Base-by-base conservation (phyloP, 1,139 yeast species). In the Spathaspora sp. region DNA sequence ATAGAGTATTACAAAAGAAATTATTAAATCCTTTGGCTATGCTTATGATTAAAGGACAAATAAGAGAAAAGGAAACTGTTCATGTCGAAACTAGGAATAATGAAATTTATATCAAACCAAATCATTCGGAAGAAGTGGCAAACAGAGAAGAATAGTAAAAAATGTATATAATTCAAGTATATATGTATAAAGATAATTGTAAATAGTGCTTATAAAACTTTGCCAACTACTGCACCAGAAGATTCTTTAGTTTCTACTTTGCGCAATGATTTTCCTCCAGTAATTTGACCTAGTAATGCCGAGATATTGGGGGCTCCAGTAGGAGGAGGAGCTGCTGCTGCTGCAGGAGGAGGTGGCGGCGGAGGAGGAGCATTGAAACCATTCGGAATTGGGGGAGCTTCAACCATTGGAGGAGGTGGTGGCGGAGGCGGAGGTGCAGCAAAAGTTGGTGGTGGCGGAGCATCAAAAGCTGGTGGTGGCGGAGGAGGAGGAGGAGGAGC, bases 21-120 rank as follows among this genome's bases (percentile, higher is more conserved):
- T 64, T 93, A 16, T 74, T 93, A 65, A 90, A 91, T 61, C 96
- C 97, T 31, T 78, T 93, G 78, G 96, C 98, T 1, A 76, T 81
- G 63, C 71, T 79, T 56, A 65, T 93, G 70, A 80, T 93, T 53
- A 82, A 82, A 58, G 98, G 97, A 3, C 86, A 86, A 57, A 75
- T 93, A 15, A 78, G 77, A 53, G 81, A 84, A 45, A 84, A 81
- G 41, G 96, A 89, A 58, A 73, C 76, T 1, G 93, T 89, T 2
- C 56, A 64, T 4, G 70, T 73, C 2, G 59, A 51, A 11, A 67
- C 60, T 2, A 57, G 60, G 43, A 57, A 65, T 39, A 56, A 54
- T 3, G 59, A 65, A 26, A 56, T 73, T 17, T 50, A 51, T 39
- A 76, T 84, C 20, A 54, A 64, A 38, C 78, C 84, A 38, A 82